Evolutionary conservation across 306 rosid genomes (phyloP), one percentile per base, ranked within the genome.

Genomic region (Cicer judaicum): DNA sequence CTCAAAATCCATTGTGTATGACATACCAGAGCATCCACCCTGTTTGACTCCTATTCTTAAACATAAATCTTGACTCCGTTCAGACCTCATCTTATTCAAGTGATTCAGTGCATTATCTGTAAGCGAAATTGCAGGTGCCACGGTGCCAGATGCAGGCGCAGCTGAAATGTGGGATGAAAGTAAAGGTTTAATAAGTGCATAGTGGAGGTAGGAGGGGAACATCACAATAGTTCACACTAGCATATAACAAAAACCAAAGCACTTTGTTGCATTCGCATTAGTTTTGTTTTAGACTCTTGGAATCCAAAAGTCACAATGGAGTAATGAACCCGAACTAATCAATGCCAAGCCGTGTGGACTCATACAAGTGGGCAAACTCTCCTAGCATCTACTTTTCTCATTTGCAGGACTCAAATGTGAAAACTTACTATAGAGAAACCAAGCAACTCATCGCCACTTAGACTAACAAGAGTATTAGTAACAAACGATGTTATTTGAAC

Each of bases 21-120:
- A 94, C 97, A 94, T 90, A 74, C 98, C 98, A 15, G 98, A 93
- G 89, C 98, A 93, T 8, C 98, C 98, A 83, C 98, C 98, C 75
- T 93, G 98, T 74, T 84, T 94, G 63, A 94, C 97, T 55, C 98
- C 97, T 81, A 91, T 94, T 82, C 98, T 91, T 77, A 94, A 85
- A 83, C 96, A 92, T 62, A 94, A 81, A 81, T 88, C 84, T 80
- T 88, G 85, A 78, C 80, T 83, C 10, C 88, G 88, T 41, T 90
- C 97, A 44, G 90, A 81, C 81, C 96, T 86, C 98, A 94, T 94
- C 89, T 65, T 91, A 71, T 80, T 94, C 86, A 94, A 91, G 88
- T 91, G 96, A 84, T 87, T 90, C 84, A 94, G 77, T n/a, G 98
- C 98, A 70, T 76, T 81, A 75, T 91, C 90, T 0, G 93, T 83